Evolutionary conservation across 2,329 filamentous ascomycete genomes (phyloP).

Genomic region (Rutstroemia sp.): DNA sequence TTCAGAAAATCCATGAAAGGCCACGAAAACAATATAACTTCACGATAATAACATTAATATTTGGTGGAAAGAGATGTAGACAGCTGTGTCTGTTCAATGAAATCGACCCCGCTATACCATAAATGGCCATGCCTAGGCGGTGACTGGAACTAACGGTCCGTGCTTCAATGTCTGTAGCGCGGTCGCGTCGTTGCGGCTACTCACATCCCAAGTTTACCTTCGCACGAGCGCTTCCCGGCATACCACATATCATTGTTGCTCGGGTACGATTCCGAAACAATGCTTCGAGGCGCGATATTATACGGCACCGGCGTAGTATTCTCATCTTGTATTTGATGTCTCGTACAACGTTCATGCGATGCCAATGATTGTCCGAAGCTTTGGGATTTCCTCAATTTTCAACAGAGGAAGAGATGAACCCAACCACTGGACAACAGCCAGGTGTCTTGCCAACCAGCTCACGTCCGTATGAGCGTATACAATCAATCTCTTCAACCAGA

Average conservation of each 20-base stretch:
- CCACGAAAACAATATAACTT: background rate
- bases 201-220: no score
- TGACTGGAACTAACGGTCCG: background rate
- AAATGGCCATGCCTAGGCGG: background rate
- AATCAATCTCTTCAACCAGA: background rate
- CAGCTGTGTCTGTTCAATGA: constrained; percentile 1
- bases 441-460: background rate
- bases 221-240: no score
- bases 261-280: no score
- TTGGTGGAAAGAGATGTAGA: constrained; percentile 5
- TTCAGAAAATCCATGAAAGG: constrained; percentile 88
- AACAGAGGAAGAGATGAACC: background rate
- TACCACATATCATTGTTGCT: no score
- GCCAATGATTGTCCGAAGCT: no score
- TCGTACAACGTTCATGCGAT: no score
- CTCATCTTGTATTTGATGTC: no score
- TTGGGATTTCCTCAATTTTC: no score
- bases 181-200: background rate
- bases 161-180: background rate
- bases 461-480: background rate
- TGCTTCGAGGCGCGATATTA: no score
- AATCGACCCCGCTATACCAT: constrained; percentile 3
- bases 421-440: background rate
- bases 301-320: no score
- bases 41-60: background rate